Evolutionary conservation across 352 stramenopile species (phyloP).

Genomic region (Phytophthora sp.): DNA sequence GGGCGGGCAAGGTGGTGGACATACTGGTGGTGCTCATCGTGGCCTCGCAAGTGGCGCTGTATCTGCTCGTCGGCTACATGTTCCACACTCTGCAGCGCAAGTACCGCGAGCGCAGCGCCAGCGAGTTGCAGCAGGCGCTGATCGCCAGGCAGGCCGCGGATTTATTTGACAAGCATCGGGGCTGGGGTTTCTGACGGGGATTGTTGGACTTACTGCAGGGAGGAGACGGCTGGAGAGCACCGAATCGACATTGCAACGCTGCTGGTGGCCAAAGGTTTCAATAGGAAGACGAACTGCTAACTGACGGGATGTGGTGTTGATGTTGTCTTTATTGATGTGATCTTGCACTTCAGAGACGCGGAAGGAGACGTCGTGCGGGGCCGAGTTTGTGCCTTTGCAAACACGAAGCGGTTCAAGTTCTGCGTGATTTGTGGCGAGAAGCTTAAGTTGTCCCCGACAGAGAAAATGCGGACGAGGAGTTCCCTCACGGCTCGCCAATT

Average conservation of each 20-base stretch:
- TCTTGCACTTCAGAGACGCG: slow-evolving; percentile 37
- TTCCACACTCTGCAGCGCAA: slow-evolving; percentile 38
- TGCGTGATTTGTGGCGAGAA: slow-evolving; percentile 54
- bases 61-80: slow-evolving; percentile 37
- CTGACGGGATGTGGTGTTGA: not conserved
- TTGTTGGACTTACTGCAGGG: slow-evolving; percentile 6
- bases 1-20: slow-evolving; percentile 13
- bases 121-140: slow-evolving; percentile 37
- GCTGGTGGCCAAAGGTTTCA: slow-evolving; percentile 14
- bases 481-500: slow-evolving; percentile 26
- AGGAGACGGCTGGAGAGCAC: slow-evolving; percentile 37
- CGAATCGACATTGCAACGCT: slow-evolving; percentile 52
- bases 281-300: not conserved
- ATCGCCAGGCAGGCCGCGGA: slow-evolving; percentile 43
- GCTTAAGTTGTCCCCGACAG: slow-evolving; percentile 34
- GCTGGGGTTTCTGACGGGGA: not conserved
- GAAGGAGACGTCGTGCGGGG: slow-evolving; percentile 39
- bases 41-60: slow-evolving; percentile 41
- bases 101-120: slow-evolving; percentile 18
- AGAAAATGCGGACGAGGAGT: slow-evolving; percentile 14
- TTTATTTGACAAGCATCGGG: too few relatives aligned
- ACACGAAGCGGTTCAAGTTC: slow-evolving; percentile 48
- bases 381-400: slow-evolving; percentile 50
- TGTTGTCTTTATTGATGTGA: not conserved
- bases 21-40: slow-evolving; percentile 46